Evolutionary conservation across 176 grass and related monocot genomes (phyloP).

Genomic region (Musa schizocarpa): DNA sequence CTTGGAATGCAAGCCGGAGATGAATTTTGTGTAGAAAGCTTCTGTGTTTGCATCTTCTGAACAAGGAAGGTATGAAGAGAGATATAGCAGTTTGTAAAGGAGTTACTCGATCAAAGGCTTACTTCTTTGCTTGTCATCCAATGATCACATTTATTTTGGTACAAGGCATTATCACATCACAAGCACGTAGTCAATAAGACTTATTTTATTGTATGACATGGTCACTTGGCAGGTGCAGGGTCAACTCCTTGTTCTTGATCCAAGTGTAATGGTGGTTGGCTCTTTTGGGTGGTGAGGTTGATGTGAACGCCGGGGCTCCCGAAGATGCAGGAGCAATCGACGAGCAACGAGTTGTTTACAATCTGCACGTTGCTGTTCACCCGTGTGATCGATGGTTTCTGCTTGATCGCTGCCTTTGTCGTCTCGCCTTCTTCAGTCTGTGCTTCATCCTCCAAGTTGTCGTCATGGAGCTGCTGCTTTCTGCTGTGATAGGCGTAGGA

Average conservation of each 20-base stretch:
- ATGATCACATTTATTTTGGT: too few species aligned
- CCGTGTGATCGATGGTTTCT: slow-evolving; percentile 27
- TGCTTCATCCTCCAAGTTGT: neutral
- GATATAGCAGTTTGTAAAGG: too few species aligned
- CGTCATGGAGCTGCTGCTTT: slow-evolving; percentile 18
- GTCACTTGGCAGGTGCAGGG: neutral
- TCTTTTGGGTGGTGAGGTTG: neutral
- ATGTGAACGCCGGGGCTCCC: slow-evolving; percentile 33
- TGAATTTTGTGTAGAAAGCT: too few species aligned
- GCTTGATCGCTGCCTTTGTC: neutral
- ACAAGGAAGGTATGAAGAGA: too few species aligned
- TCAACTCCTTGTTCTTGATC: neutral
- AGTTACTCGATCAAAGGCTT: too few species aligned
- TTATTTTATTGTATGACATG: too few species aligned
- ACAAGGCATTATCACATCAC: too few species aligned
- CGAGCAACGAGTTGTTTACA: slow-evolving; percentile 35
- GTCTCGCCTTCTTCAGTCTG: neutral
- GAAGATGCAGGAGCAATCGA: slow-evolving; percentile 21
- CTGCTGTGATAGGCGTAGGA: neutral
- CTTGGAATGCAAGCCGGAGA: too few species aligned
- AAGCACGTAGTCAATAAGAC: too few species aligned
- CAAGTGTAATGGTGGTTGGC: neutral
- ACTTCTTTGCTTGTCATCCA: too few species aligned
- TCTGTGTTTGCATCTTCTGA: too few species aligned
- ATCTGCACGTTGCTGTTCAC: slow-evolving; percentile 46